These are phyloP conservation scores for Limnanthes douglasii DNA, from an alignment of 345 rosid genomes.

Conservation along the genomic window DNA sequence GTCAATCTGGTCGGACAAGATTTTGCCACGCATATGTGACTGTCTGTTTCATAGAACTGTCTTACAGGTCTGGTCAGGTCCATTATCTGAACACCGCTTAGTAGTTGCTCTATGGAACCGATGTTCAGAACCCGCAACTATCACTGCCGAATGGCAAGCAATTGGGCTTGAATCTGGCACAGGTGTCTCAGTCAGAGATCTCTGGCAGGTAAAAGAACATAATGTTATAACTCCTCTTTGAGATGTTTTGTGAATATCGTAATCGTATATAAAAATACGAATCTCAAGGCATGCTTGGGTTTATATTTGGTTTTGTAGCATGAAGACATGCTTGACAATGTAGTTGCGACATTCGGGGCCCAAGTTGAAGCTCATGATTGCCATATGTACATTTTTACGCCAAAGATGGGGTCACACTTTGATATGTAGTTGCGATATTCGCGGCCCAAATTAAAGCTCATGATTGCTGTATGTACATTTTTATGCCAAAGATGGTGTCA, in stretches of 20 bases:
- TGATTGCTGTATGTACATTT: slow-evolving; percentile 51
- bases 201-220: slow-evolving; percentile 67
- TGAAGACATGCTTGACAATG: slow-evolving; percentile 28
- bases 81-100: slow-evolving; percentile 60
- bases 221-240: too few species aligned
- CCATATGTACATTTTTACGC: slow-evolving; percentile 52
- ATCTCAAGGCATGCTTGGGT: too few species aligned
- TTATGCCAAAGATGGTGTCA: slow-evolving; percentile 32
- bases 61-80: slow-evolving; percentile 89
- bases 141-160: slow-evolving; percentile 54
- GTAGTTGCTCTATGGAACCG: slow-evolving; percentile 88
- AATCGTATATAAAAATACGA: too few species aligned
- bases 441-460: slow-evolving; percentile 47
- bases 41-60: slow-evolving; percentile 3
- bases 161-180: slow-evolving; percentile 68
- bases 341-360: slow-evolving; percentile 43
- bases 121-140: slow-evolving; percentile 42
- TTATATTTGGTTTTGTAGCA: slow-evolving; percentile 25
- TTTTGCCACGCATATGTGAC: too few species aligned
- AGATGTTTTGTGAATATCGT: too few species aligned
- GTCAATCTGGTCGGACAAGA: too few species aligned
- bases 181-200: slow-evolving; percentile 54
- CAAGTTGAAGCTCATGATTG: slow-evolving; percentile 55
- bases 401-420: slow-evolving; percentile 17
- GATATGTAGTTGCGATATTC: slow-evolving; percentile 41